phyloP scores from a whole-genome alignment of 1,284 basidiomycete genomes.

The Pterulicium gracile region DNA sequence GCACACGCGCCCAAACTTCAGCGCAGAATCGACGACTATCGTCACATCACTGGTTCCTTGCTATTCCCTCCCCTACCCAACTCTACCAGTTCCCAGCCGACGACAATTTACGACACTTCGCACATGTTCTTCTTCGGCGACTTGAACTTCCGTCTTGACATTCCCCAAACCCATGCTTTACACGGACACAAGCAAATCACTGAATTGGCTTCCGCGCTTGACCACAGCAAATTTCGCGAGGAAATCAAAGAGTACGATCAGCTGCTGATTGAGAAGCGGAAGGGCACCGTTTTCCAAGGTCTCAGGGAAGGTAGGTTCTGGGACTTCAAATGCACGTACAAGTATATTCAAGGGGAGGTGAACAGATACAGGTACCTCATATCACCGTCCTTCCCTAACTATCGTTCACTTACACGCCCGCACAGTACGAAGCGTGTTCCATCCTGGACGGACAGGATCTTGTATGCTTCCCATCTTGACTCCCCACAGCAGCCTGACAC shows the following conservation, averaged over 20 bases:
- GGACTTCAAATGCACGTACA: conserved; percentile 84
- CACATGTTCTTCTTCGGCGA: conserved; percentile 86
- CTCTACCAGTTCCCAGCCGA: conserved; percentile 21
- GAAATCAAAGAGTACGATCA: conserved; percentile 73
- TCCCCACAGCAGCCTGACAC: conserved; percentile 36
- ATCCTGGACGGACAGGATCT: conserved; percentile 91
- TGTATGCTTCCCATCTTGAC: conserved; percentile 79
- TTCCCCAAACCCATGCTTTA: conserved; percentile 41
- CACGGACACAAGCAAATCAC: conserved; percentile 18
- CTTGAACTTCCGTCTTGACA: conserved; percentile 76
- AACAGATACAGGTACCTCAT: conserved; percentile 61
- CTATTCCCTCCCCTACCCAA: conserved; percentile 58
- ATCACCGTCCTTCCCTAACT: conserved; percentile 1
- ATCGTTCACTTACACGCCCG: conserved; percentile 3
- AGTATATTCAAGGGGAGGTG: conserved; percentile 70
- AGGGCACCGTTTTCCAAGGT: conserved; percentile 57
- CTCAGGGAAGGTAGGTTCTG: conserved; percentile 78
- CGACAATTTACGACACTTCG: conserved; percentile 68
- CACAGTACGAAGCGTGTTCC: conserved; percentile 66
- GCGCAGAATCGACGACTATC: conserved; percentile 72
- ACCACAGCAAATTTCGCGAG: conserved; percentile 45
- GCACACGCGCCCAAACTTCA: conserved; percentile 71
- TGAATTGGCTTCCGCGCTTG: conserved; percentile 30
- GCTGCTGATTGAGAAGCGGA: conserved; percentile 50
- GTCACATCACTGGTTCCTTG: conserved; percentile 73